Evolutionary conservation across 805 yeast species (phyloP).

Genomic region (Brettanomyces bruxellensis): DNA sequence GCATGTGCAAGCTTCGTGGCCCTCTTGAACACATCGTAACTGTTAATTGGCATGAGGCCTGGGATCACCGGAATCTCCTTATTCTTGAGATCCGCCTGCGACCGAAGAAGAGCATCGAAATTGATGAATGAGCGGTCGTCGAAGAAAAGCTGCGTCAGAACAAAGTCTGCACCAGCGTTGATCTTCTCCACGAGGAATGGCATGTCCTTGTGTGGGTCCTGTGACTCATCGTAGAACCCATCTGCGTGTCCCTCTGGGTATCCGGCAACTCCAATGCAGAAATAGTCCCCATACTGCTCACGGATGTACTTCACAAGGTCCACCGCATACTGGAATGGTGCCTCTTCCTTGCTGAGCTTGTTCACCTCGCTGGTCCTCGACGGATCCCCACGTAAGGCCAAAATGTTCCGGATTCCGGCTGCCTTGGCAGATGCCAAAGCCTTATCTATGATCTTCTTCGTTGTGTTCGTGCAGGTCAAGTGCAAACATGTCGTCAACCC

Average conservation of each 20-base stretch:
- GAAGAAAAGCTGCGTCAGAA: conserved; percentile 85
- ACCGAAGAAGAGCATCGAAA: conserved; percentile 49
- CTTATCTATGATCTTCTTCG: conserved; percentile 62
- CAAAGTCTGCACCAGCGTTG: conserved; percentile 90
- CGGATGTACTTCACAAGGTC: conserved; percentile 82
- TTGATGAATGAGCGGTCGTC: conserved; percentile 69
- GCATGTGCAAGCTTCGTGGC: conserved; percentile 90
- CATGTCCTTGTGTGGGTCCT: conserved; percentile 59
- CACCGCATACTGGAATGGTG: conserved; percentile 63
- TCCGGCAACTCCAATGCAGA: conserved; percentile 94
- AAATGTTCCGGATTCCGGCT: conserved; percentile 77
- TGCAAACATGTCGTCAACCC: conserved; percentile 90
- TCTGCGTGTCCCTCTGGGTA: conserved; percentile 98
- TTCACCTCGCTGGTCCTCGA: conserved; percentile 60
- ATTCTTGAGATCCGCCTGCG: conserved; percentile 26
- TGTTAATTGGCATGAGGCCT: conserved; percentile 87
- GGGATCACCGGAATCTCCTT: conserved; percentile 57
- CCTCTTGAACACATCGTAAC: conserved; percentile 71
- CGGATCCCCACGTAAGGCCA: conserved; percentile 95
- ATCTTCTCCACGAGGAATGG: conserved; percentile 78
- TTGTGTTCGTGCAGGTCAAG: conserved; percentile 92
- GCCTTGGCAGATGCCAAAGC: conserved; percentile 65
- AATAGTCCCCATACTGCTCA: conserved; percentile 62
- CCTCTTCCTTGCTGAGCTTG: conserved; percentile 30
- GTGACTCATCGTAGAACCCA: conserved; percentile 59